Percentiles rank a stretch among this genome's conserved stretches.
phyloP scores from a whole-genome alignment of 164 flowering plant genomes.

The Kalanchoe fedtschenkoi region DNA sequence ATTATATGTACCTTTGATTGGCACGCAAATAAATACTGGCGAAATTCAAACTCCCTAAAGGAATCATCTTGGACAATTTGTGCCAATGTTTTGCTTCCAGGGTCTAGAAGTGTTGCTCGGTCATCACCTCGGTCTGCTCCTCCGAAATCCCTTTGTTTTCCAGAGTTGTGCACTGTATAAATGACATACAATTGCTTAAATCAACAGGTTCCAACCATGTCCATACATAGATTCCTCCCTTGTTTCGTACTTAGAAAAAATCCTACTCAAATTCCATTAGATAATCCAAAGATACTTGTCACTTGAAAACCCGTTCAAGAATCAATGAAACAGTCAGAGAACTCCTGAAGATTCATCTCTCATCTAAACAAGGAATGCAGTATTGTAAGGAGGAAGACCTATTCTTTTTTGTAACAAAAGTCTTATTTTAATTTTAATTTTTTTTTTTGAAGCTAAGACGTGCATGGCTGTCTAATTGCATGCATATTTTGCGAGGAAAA shows the following conservation, averaged over 20 bases:
- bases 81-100: constrained; percentile 59
- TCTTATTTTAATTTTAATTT: too few relatives aligned
- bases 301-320: background rate
- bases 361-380: too few relatives aligned
- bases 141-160: constrained; percentile 73
- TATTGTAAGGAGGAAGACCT: too few relatives aligned
- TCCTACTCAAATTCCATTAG: background rate
- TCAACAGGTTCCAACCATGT: background rate
- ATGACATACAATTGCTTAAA: background rate
- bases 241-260: too few relatives aligned
- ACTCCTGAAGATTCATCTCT: background rate
- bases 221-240: too few relatives aligned
- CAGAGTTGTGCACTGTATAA: constrained; percentile 49
- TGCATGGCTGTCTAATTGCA: too few relatives aligned
- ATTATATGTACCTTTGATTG: constrained; percentile 62
- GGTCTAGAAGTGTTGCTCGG: constrained; percentile 72
- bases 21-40: constrained; percentile 94
- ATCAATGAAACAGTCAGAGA: background rate
- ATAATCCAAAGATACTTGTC: background rate
- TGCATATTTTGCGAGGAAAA: too few relatives aligned
- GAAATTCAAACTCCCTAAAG: constrained; percentile 92
- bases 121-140: constrained; percentile 80
- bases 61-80: constrained; percentile 93
- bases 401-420: too few relatives aligned
- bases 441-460: too few relatives aligned